Evolutionary conservation across 768 basidiomycete genomes (phyloP), one percentile per base, ranked within the genome.

Genomic region (Boletus tomentosulus): DNA sequence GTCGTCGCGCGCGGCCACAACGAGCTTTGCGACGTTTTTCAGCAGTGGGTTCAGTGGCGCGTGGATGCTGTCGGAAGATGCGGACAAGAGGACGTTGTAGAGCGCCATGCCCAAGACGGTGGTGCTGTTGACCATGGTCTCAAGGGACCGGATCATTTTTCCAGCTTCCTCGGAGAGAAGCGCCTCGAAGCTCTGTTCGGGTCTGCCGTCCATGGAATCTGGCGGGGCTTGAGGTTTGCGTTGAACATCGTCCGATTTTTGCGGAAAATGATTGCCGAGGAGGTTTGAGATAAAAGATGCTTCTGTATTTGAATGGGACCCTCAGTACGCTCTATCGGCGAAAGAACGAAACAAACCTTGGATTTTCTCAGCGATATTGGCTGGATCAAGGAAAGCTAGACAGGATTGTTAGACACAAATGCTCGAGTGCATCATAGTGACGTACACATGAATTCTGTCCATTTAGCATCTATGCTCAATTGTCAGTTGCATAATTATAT

Each of bases 1-100:
- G 48, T 63, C 49, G 9, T 60, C 54, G 4, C 30, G 46, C 8
- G 31, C 37, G 11, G 15, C 50, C 3, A 30, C 38, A 16, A 57
- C 7, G 3, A 52, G 37, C 19, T 15, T 50, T 27, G 46, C 53
- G 2, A 50, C 4, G 12, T 27, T 34, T 45, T 54, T 46, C 25
- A 54, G 9, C 13, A 54, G n/a, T 1, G 48, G 25, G 42, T n/a
- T 22, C 8, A 50, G 34, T 2, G 39, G 19, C 8, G 12, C 16
- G 11, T 31, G 28, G n/a, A 25, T 12, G 24, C 0, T 15, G 12
- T 51, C 44, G 9, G 47, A 37, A 27, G 50, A 51, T 8, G 39
- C 35, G 3, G 46, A 54, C 12, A 39, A 34, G 34, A 57, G 22
- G 2, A 31, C 10, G 6, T 46, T 33, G 1, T 49, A 4, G 16